These are phyloP conservation scores for Globisporangium viniferum DNA, from an alignment of 352 stramenopile genomes.

Conservation along the genomic window DNA sequence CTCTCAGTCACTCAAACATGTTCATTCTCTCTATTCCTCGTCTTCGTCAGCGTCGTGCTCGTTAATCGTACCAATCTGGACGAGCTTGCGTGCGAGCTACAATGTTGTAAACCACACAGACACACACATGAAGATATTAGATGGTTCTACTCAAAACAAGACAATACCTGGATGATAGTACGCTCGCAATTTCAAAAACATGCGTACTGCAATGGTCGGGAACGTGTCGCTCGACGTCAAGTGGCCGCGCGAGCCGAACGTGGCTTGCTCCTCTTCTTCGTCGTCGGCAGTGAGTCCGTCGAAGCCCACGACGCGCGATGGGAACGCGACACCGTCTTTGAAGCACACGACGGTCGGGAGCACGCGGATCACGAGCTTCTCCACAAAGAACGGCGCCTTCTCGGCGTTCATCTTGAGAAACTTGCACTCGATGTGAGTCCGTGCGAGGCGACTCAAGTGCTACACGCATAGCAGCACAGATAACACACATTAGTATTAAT, in stretches of 20 bases:
- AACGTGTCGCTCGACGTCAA: slow-evolving; percentile 54
- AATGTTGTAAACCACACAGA: neutral
- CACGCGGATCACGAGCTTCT: slow-evolving; percentile 91
- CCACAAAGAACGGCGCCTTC: slow-evolving; percentile 94
- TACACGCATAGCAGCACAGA: slow-evolving; percentile 2
- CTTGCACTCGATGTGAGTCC: slow-evolving; percentile 88
- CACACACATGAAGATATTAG: neutral
- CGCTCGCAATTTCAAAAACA: neutral
- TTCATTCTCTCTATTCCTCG: slow-evolving; percentile 13
- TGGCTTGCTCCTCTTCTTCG: slow-evolving; percentile 32
- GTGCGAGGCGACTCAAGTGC: slow-evolving; percentile 60
- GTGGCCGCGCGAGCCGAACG: slow-evolving; percentile 39
- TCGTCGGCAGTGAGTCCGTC: slow-evolving; percentile 90
- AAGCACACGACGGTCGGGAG: slow-evolving; percentile 94
- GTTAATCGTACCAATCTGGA: slow-evolving; percentile 54
- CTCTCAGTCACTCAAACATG: neutral
- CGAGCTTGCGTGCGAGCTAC: slow-evolving; percentile 59
- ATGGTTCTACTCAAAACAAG: neutral
- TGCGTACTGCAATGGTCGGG: slow-evolving; percentile 51
- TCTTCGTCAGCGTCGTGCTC: slow-evolving; percentile 42
- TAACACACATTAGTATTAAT: neutral
- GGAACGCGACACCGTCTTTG: slow-evolving; percentile 89
- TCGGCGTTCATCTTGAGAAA: slow-evolving; percentile 94
- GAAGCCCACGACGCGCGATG: slow-evolving; percentile 90
- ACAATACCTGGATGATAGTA: neutral